phyloP scores from a whole-genome alignment of 495 filamentous ascomycete genomes.

The Hypomontagnella submonticulosa region DNA sequence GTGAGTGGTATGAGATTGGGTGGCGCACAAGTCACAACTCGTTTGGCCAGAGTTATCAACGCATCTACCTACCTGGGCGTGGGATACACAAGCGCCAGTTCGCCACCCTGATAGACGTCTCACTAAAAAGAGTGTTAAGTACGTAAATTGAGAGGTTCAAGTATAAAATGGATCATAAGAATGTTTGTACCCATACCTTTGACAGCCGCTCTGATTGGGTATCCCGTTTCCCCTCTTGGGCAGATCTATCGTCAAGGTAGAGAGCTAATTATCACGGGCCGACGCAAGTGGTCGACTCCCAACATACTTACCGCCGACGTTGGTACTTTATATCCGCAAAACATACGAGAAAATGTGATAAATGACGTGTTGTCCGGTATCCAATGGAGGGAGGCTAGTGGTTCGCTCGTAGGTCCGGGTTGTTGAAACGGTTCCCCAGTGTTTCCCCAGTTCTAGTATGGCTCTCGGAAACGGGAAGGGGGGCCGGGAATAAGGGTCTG shows the following conservation, averaged over 20 bases:
- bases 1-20: too few species aligned
- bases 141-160: too few species aligned
- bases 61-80: too few species aligned
- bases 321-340: constrained; percentile 32
- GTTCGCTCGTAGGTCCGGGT: constrained; percentile 3
- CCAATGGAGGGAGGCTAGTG: constrained; percentile 25
- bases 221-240: not conserved
- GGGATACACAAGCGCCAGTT: too few species aligned
- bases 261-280: constrained; percentile 12
- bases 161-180: too few species aligned
- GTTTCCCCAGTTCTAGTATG: not conserved
- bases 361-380: constrained; percentile 34
- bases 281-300: constrained; percentile 11
- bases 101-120: too few species aligned
- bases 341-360: constrained; percentile 37
- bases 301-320: constrained; percentile 33
- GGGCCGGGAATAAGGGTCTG: constrained; percentile 31
- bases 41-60: too few species aligned
- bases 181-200: not conserved
- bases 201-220: constrained; percentile 13
- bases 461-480: constrained; percentile 23
- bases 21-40: too few species aligned
- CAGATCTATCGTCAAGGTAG: constrained; percentile 3
- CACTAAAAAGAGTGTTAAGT: too few species aligned
- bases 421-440: constrained; percentile 6